phyloP scores from a whole-genome alignment of 2,329 filamentous ascomycete genomes.

The Dactylellina parvicollis region DNA sequence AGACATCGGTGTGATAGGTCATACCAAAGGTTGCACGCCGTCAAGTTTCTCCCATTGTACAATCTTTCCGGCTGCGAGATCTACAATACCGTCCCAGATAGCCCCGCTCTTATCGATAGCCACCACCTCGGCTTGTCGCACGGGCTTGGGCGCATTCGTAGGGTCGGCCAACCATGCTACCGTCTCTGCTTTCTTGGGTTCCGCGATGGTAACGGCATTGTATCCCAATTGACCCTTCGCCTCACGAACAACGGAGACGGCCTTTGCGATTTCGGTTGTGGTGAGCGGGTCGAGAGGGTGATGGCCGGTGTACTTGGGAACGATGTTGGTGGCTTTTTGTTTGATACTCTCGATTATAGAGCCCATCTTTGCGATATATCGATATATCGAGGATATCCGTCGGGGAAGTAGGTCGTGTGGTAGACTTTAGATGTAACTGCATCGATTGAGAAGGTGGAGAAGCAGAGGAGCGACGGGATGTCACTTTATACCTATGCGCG shows the following conservation, averaged over 20 bases:
- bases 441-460: slow-evolving; percentile 2
- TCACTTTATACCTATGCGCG: slow-evolving; percentile 31
- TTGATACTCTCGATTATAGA: slow-evolving; percentile 32
- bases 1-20: slow-evolving; percentile 56
- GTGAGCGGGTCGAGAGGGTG: slow-evolving; percentile 84
- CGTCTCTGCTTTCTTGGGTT: slow-evolving; percentile 88
- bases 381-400: not conserved
- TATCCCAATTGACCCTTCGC: slow-evolving; percentile 78
- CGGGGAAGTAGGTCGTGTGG: not conserved
- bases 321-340: slow-evolving; percentile 17
- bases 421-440: not conserved
- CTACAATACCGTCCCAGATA: slow-evolving; percentile 83
- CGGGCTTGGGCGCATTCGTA: slow-evolving; percentile 70
- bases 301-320: slow-evolving; percentile 59
- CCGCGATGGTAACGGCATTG: slow-evolving; percentile 84
- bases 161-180: slow-evolving; percentile 78
- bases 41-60: slow-evolving; percentile 78
- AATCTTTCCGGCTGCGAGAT: slow-evolving; percentile 73
- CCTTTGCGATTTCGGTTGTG: slow-evolving; percentile 75
- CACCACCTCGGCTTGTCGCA: slow-evolving; percentile 81
- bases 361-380: slow-evolving; percentile 1
- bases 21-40: slow-evolving; percentile 81
- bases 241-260: slow-evolving; percentile 74
- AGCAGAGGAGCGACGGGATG: slow-evolving; percentile 6
- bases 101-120: slow-evolving; percentile 81